Conservation (phyloP, 805 yeast genomes). For the Kuraishia piskuri region DNA sequence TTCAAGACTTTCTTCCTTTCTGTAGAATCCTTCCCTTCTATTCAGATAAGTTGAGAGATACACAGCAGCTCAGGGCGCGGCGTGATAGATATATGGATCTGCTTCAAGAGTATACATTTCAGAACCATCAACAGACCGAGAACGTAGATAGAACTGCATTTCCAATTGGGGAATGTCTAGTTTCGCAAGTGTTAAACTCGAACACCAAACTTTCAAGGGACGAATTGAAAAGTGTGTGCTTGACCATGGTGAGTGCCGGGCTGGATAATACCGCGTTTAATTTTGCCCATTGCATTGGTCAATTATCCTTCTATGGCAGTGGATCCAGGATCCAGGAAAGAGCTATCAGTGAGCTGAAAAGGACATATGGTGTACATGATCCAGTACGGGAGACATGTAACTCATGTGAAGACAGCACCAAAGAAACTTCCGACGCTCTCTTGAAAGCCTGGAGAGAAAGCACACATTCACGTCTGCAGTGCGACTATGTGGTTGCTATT, state of each 20-base stretch:
- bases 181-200: slow-evolving; percentile 1
- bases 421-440: slow-evolving; percentile 4
- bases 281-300: slow-evolving; percentile 52
- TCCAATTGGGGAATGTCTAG: background rate
- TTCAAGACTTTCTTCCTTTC: slow-evolving; percentile 45
- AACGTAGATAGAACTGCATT: background rate
- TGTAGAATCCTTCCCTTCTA: slow-evolving; percentile 19
- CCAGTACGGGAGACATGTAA: background rate
- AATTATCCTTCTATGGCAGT: slow-evolving; percentile 34
- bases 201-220: slow-evolving; percentile 15
- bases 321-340: slow-evolving; percentile 32
- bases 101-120: slow-evolving; percentile 23
- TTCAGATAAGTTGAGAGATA: background rate
- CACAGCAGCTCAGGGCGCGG: slow-evolving; percentile 24
- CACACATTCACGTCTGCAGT: slow-evolving; percentile 19
- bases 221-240: slow-evolving; percentile 52
- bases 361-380: slow-evolving; percentile 17
- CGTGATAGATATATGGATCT: slow-evolving; percentile 41
- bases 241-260: slow-evolving; percentile 76
- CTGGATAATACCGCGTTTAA: slow-evolving; percentile 64
- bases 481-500: slow-evolving; percentile 48
- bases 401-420: slow-evolving; percentile 11
- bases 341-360: slow-evolving; percentile 33
- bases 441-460: slow-evolving; percentile 27
- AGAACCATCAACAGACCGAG: slow-evolving; percentile 3